Evolutionary conservation across 129 eudicot genomes (phyloP).

Genomic region (Ambrosia artemisiifolia): DNA sequence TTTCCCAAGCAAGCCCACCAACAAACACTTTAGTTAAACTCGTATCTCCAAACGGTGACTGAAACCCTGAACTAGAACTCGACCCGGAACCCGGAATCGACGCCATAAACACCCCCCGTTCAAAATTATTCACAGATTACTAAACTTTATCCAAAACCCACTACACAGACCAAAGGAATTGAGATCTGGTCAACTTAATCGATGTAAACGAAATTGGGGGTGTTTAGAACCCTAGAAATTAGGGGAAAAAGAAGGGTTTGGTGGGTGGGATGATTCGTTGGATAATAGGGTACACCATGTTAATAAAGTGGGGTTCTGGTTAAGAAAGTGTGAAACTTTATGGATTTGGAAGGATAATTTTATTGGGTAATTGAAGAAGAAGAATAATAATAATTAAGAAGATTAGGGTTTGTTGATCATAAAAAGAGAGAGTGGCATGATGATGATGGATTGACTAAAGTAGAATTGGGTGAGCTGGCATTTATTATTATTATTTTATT

Average conservation of each 20-base stretch:
- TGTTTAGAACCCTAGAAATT: slow-evolving; percentile 17
- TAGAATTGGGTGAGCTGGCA: slow-evolving; percentile 25
- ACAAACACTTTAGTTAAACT: slow-evolving; percentile 89
- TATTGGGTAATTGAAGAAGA: background rate
- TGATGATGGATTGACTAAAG: slow-evolving; percentile 21
- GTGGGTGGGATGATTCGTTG: slow-evolving; percentile 25
- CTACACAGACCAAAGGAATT: background rate
- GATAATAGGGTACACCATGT: slow-evolving; percentile 1
- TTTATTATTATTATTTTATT: background rate
- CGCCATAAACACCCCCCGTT: slow-evolving; percentile 36
- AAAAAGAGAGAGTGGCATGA: slow-evolving; percentile 11
- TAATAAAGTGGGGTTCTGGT: slow-evolving; percentile 15
- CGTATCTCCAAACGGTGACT: slow-evolving; percentile 87
- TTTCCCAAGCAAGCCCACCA: slow-evolving; percentile 99
- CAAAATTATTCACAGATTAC: background rate
- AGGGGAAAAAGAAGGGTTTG: slow-evolving; percentile 6
- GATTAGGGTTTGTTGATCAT: slow-evolving; percentile 3
- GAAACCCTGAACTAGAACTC: slow-evolving; percentile 72
- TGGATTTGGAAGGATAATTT: background rate
- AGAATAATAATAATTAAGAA: background rate
- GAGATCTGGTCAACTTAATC: background rate
- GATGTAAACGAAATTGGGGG: background rate
- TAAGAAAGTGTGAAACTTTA: background rate
- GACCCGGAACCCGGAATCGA: slow-evolving; percentile 55
- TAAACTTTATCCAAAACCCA: slow-evolving; percentile 1